Evolutionary conservation across 208 protist species (phyloP), one percentile per base, ranked within the genome.

Genomic region (Trypanosoma theileri): DNA sequence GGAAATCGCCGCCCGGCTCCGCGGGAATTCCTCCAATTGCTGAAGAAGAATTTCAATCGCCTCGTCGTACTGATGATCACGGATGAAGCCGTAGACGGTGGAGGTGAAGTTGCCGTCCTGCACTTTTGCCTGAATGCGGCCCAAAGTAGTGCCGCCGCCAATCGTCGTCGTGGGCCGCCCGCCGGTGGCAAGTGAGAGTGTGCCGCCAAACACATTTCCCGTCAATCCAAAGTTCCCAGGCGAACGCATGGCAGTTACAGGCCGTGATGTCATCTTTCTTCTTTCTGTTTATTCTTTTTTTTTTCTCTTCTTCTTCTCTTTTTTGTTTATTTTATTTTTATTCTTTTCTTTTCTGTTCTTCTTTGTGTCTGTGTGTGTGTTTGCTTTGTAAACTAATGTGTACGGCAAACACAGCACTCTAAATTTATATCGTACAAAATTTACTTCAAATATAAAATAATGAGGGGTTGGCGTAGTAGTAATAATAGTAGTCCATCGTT

Each of bases 61-160:
- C 73, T 98, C 96, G 12, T 84, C 86, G 78, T 98, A 98, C 61
- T 98, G 95, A 59, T 96, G 85, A 57, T 99, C 95, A 22, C 88
- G 84, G 54, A 99, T 98, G 68, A 94, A 90, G 26, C 80, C 80
- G 76, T 99, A 99, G 4, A 99, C 86, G 6, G 84, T 96, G 40
- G 86, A 77, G n/a, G 97, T 99, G 68, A 97, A 97, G 26, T 93
- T 95, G n/a, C 97, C 97, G 40, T 98, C 96, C 62, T 95, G 83
- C 26, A 97, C 86, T 73, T 96, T 87, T 0, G 90, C 65, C 75
- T 95, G 90, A 26, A 96, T 93, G 53, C 91, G 86, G 7, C 91
- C 93, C 3, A 97, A 82, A 17, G 93, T 97, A n/a, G 90, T 95
- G 55, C 93, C 93, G 51, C 93, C 93, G 22, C 89, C 91, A 63